These are phyloP conservation scores for Sequoia sempervirens DNA, from an alignment of 75 land plant genomes.

Conservation along the genomic window DNA sequence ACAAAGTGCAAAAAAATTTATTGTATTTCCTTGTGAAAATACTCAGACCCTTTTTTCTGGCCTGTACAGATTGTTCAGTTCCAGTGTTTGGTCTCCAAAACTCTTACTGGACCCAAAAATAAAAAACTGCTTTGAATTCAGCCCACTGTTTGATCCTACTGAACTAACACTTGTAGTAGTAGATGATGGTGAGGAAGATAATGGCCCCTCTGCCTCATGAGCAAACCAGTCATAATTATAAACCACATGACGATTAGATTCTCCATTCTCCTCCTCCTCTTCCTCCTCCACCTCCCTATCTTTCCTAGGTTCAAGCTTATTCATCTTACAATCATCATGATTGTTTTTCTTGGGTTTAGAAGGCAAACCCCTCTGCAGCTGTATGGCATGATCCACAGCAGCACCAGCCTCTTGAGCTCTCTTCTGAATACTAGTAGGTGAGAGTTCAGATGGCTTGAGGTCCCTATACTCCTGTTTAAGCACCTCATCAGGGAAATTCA, in stretches of 20 bases:
- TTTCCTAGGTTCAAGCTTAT: too few relatives aligned
- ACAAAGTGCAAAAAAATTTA: background rate
- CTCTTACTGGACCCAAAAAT: background rate
- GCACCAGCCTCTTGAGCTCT: background rate
- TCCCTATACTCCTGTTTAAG: background rate
- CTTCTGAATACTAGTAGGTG: background rate
- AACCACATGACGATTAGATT: background rate
- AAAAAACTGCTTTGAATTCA: background rate
- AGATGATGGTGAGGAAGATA: background rate
- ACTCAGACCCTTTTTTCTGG: background rate
- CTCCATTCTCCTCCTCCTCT: background rate
- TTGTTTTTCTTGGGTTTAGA: background rate
- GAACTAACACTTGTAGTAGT: background rate
- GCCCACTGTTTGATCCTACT: background rate
- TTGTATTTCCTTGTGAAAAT: background rate
- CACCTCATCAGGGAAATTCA: conserved; percentile 29
- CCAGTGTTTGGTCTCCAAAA: background rate
- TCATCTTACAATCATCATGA: background rate
- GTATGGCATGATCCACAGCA: conserved; percentile 4
- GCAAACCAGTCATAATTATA: conserved; percentile 1
- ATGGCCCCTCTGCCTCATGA: background rate
- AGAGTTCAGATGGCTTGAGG: background rate
- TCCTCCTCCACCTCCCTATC: background rate
- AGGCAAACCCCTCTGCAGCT: background rate
- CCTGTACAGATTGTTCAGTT: background rate